Conservation (phyloP, 768 basidiomycete genomes). For the Lepiota subincarnata region DNA sequence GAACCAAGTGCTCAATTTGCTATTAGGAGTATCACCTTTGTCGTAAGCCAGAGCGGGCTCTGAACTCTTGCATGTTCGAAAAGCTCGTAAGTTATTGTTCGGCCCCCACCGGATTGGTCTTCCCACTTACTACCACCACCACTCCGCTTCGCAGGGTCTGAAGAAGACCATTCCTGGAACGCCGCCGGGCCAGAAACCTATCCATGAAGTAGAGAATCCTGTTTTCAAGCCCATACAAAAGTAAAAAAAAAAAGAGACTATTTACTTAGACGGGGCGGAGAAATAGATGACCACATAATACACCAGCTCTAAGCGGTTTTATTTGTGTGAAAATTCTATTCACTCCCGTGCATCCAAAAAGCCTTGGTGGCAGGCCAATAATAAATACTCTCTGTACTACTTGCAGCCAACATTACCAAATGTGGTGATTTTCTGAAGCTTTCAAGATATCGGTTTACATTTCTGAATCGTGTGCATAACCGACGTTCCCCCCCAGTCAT, state of each 20-base stretch:
- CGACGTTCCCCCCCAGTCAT: too few species aligned
- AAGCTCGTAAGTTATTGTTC: slow-evolving; percentile 68
- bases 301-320: not conserved
- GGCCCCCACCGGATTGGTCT: not conserved
- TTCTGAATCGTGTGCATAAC: too few species aligned
- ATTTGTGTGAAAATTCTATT: too few species aligned
- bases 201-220: slow-evolving; percentile 87
- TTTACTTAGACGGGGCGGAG: not conserved
- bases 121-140: not conserved
- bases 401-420: too few species aligned
- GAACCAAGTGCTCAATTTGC: not conserved
- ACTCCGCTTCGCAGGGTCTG: slow-evolving; percentile 59
- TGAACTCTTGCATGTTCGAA: slow-evolving; percentile 95
- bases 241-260: slow-evolving; percentile 28
- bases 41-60: slow-evolving; percentile 79
- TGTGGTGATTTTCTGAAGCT: too few species aligned
- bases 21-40: slow-evolving; percentile 83
- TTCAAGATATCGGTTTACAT: too few species aligned
- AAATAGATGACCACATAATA: slow-evolving; percentile 1
- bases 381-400: too few species aligned
- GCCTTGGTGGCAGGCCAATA: too few species aligned
- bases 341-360: too few species aligned
- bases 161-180: slow-evolving; percentile 89
- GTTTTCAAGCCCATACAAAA: slow-evolving; percentile 85
- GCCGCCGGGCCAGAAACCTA: slow-evolving; percentile 72